These are phyloP conservation scores for Pinus albicaulis DNA, from an alignment of 75 land plant species.

Conservation along the genomic window DNA sequence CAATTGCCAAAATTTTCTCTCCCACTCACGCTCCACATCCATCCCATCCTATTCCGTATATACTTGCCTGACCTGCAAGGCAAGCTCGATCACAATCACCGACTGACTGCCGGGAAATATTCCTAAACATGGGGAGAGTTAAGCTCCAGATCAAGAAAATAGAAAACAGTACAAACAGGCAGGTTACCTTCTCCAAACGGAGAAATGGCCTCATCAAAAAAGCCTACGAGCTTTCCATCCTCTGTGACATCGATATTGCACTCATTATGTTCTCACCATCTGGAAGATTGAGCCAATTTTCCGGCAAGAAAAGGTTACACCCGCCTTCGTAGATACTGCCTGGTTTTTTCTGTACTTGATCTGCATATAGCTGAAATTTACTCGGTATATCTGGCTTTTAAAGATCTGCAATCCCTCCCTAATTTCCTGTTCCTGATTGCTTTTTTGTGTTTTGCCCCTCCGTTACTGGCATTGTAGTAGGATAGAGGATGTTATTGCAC, in stretches of 20 bases:
- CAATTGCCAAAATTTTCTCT: too few relatives aligned
- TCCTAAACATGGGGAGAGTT: conserved; percentile 40
- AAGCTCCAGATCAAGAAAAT: conserved; percentile 61
- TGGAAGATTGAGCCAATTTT: conserved; percentile 48
- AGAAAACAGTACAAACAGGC: conserved; percentile 46
- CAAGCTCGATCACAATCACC: too few relatives aligned
- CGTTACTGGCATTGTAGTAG: conserved; percentile 9
- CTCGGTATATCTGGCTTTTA: too few relatives aligned
- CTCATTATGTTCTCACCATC: conserved; percentile 66
- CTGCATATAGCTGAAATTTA: too few relatives aligned
- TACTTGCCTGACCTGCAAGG: too few relatives aligned
- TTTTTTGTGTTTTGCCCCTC: conserved; percentile 1
- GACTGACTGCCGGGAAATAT: background rate
- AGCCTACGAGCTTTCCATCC: conserved; percentile 61
- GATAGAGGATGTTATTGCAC: conserved; percentile 55
- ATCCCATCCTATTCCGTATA: too few relatives aligned
- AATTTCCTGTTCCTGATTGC: too few relatives aligned
- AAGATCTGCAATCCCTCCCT: too few relatives aligned
- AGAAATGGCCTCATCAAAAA: conserved; percentile 68
- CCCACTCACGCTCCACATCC: too few relatives aligned
- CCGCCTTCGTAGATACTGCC: too few relatives aligned
- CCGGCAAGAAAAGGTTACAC: conserved; percentile 41
- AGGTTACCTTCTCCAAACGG: conserved; percentile 61
- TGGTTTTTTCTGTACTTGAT: too few relatives aligned
- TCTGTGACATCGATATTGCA: conserved; percentile 65